These are phyloP conservation scores for Epithemia pelagica DNA, from an alignment of 108 stramenopile genomes.

Conservation along the genomic window DNA sequence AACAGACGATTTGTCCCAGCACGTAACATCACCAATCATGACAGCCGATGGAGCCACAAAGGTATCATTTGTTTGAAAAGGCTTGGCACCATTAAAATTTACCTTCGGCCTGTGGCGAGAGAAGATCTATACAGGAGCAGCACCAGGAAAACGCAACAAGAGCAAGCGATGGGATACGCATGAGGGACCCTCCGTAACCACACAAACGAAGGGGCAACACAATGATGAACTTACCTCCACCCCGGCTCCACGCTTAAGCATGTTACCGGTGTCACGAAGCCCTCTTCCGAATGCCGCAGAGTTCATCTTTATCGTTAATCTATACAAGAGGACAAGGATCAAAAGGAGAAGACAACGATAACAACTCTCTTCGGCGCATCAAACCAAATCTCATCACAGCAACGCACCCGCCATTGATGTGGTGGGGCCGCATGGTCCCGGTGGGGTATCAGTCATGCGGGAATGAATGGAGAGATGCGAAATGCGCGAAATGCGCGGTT, in stretches of 20 bases:
- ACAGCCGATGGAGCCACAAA: slow-evolving; percentile 96
- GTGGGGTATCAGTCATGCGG: too few species aligned
- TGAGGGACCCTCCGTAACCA: too few species aligned
- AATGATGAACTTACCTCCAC: slow-evolving; percentile 34
- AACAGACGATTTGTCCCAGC: slow-evolving; percentile 91
- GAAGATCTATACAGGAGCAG: slow-evolving; percentile 45
- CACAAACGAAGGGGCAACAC: not conserved
- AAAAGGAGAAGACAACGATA: too few species aligned
- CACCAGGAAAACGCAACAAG: too few species aligned
- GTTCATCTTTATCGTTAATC: not conserved
- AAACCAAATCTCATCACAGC: too few species aligned
- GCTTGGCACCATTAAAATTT: slow-evolving; percentile 60
- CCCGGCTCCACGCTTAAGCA: slow-evolving; percentile 45
- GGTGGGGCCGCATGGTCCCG: too few species aligned
- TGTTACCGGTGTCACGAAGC: slow-evolving; percentile 59
- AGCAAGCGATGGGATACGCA: not conserved
- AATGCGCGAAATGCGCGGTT: too few species aligned
- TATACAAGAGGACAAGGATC: too few species aligned
- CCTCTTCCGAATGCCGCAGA: slow-evolving; percentile 24
- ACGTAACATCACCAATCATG: slow-evolving; percentile 95
- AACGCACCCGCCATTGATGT: too few species aligned
- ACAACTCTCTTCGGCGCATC: too few species aligned
- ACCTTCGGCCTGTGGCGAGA: slow-evolving; percentile 83
- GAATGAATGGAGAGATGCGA: too few species aligned
- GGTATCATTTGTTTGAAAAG: slow-evolving; percentile 84